Percentiles rank a stretch among this genome's conserved stretches.
Conservation (phyloP, 805 yeast species). For the Zygotorulaspora danielsina region DNA sequence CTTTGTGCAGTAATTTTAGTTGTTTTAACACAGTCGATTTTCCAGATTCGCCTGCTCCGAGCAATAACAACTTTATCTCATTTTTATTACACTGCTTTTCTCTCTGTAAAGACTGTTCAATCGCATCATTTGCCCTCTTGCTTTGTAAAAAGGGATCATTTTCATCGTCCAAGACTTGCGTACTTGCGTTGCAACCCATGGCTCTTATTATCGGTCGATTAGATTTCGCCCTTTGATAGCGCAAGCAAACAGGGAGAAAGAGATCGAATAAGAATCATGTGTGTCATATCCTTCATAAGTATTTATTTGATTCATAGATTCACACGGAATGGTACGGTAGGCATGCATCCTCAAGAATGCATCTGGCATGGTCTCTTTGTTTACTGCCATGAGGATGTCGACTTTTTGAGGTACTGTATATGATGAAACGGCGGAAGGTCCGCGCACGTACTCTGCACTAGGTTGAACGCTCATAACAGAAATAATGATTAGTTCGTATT, state of each 20-base stretch:
- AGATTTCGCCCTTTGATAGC: too few relatives aligned
- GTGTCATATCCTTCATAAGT: not conserved
- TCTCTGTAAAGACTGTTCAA: slow-evolving; percentile 56
- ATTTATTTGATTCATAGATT: not conserved
- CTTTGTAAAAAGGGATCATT: slow-evolving; percentile 52
- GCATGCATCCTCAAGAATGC: slow-evolving; percentile 1
- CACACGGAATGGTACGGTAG: too few relatives aligned
- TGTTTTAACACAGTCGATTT: slow-evolving; percentile 91
- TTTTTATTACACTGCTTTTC: slow-evolving; percentile 51
- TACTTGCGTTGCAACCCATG: slow-evolving; percentile 74
- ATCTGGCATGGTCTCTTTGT: too few relatives aligned
- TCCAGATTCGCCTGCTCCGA: slow-evolving; percentile 95
- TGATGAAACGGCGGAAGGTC: too few relatives aligned
- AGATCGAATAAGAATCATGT: not conserved
- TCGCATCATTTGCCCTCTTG: slow-evolving; percentile 53
- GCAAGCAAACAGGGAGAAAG: too few relatives aligned
- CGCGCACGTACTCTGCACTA: too few relatives aligned
- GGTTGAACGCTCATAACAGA: not conserved
- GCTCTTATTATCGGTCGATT: slow-evolving; percentile 1
- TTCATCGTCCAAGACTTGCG: slow-evolving; percentile 36
- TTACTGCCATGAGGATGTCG: too few relatives aligned
- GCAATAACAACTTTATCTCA: slow-evolving; percentile 65
- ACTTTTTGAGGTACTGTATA: slow-evolving; percentile 9
- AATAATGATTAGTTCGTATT: too few relatives aligned
- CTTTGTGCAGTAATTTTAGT: slow-evolving; percentile 76